Percentiles rank a stretch among this genome's conserved stretches.
phyloP scores from a whole-genome alignment of 495 filamentous ascomycete genomes.

The Aspergillus nanangensis region DNA sequence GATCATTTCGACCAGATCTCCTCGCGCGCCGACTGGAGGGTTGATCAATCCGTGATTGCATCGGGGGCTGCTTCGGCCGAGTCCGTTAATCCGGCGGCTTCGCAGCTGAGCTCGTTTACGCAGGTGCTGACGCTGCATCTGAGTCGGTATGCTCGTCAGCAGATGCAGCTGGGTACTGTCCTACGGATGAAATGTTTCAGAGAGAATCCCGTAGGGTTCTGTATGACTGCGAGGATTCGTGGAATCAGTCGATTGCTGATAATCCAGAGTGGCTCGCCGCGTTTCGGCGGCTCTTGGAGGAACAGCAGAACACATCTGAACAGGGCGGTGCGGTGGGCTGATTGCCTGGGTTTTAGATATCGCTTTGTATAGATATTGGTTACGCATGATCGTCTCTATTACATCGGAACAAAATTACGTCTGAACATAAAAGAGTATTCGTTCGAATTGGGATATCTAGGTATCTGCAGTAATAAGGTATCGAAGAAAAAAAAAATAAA shows the following conservation, averaged over 20 bases:
- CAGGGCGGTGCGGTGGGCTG: no score
- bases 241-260: slow-evolving; percentile 61
- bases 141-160: slow-evolving; percentile 41
- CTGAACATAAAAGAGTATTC: no score
- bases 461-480: not conserved
- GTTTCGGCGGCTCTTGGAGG: slow-evolving; percentile 11
- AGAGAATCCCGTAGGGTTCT: slow-evolving; percentile 51
- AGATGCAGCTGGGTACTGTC: slow-evolving; percentile 41
- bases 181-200: slow-evolving; percentile 53
- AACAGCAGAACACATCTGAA: no score
- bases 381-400: no score
- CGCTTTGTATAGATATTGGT: no score
- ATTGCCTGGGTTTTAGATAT: no score
- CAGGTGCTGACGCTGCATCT: slow-evolving; percentile 25
- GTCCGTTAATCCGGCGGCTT: not conserved
- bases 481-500: not conserved
- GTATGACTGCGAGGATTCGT: slow-evolving; percentile 55
- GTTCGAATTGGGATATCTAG: no score
- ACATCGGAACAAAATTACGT: no score
- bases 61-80: not conserved
- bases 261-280: slow-evolving; percentile 47
- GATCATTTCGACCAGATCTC: slow-evolving; percentile 21
- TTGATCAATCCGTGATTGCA: not conserved
- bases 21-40: slow-evolving; percentile 8
- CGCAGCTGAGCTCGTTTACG: slow-evolving; percentile 12